Percentiles rank a stretch among this genome's conserved stretches.
phyloP scores from a whole-genome alignment of 169 alveolate genomes.

The Plasmodium vinckei region DNA sequence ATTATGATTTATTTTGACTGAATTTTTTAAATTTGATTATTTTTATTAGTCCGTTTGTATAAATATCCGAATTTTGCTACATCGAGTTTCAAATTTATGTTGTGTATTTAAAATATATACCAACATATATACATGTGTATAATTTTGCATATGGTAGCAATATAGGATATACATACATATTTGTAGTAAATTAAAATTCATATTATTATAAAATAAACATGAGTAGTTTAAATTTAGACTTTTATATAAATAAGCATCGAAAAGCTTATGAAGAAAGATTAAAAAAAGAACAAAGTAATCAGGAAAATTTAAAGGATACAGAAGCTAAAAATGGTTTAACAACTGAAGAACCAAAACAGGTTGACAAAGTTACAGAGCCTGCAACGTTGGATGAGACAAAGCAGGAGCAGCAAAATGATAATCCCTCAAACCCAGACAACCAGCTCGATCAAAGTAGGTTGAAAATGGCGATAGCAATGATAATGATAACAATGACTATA shows the following conservation, averaged over 20 bases:
- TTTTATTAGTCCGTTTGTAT: no score
- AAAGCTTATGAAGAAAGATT: slow-evolving; percentile 72
- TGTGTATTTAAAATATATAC: no score
- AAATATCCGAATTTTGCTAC: no score
- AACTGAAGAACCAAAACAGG: neutral
- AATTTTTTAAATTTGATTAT: no score
- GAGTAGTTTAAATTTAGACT: slow-evolving; percentile 37
- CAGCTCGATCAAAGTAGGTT: neutral
- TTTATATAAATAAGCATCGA: slow-evolving; percentile 66
- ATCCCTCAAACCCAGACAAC: slow-evolving; percentile 16
- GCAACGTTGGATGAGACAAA: neutral
- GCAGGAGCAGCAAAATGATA: neutral
- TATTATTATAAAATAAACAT: slow-evolving; percentile 8
- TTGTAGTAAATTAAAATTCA: neutral
- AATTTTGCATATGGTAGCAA: no score
- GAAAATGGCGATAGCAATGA: neutral
- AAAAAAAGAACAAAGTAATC: slow-evolving; percentile 28
- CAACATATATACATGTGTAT: no score
- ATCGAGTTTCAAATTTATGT: no score
- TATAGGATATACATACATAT: no score
- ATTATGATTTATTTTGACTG: no score
- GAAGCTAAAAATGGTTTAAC: neutral
- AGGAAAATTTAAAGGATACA: neutral
- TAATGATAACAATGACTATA: no score
- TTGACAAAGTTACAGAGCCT: neutral